These are phyloP conservation scores for Collybia sp. DNA, from an alignment of 768 basidiomycete species.

Conservation along the genomic window DNA sequence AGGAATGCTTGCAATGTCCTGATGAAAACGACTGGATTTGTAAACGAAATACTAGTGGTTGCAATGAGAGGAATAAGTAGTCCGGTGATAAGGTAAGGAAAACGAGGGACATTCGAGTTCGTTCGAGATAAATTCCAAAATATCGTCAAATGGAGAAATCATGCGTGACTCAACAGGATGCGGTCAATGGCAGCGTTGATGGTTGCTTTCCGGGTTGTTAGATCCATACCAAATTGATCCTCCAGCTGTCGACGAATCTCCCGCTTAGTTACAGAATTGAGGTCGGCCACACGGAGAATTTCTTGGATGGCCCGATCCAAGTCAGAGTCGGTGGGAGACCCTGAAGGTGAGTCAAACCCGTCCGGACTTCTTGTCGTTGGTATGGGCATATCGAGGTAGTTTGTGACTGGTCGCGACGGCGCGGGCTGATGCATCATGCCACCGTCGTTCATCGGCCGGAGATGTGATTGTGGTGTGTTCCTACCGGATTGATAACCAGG, in stretches of 20 bases:
- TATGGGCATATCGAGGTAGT: constrained; percentile 72
- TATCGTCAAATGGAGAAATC: constrained; percentile 7
- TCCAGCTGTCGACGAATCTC: constrained; percentile 84
- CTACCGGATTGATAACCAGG: constrained; percentile 76
- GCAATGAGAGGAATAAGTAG: constrained; percentile 7
- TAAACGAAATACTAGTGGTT: constrained; percentile 8
- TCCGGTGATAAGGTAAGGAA: constrained; percentile 6
- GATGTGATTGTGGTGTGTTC: constrained; percentile 60
- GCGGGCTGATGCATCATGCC: constrained; percentile 51
- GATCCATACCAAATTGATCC: constrained; percentile 72
- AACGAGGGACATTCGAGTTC: constrained; percentile 6
- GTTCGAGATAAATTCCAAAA: constrained; percentile 7
- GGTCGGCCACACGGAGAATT: constrained; percentile 72
- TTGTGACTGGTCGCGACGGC: constrained; percentile 68
- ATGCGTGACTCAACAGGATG: constrained; percentile 51
- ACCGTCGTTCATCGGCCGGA: constrained; percentile 26
- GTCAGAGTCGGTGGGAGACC: constrained; percentile 60
- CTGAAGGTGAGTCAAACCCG: constrained; percentile 37
- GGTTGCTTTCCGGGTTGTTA: constrained; percentile 62
- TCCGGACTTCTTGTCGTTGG: constrained; percentile 51
- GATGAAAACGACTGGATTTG: constrained; percentile 9
- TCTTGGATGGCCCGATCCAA: constrained; percentile 73
- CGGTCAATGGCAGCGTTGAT: constrained; percentile 81
- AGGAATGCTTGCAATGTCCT: constrained; percentile 10
- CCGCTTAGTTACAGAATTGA: constrained; percentile 90